These are phyloP conservation scores for Globisporangium alternatum DNA, from an alignment of 352 stramenopile genomes.

Conservation along the genomic window DNA sequence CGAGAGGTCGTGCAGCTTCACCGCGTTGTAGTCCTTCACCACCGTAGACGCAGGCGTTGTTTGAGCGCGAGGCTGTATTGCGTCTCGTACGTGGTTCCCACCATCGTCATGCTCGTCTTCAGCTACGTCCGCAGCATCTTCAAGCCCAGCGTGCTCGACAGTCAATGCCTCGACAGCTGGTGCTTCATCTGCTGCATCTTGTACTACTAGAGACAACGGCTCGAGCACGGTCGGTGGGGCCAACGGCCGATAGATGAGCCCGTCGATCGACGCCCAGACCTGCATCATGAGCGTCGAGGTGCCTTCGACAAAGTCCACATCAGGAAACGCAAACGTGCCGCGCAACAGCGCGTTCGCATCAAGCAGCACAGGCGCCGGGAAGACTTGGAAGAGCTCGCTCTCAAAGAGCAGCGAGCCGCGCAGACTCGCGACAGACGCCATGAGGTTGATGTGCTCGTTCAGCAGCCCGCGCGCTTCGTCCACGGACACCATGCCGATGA, in stretches of 20 bases:
- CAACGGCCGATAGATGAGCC: conserved; percentile 73
- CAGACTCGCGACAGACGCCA: conserved; percentile 75
- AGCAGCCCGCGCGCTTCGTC: conserved; percentile 71
- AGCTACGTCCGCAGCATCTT: neutral
- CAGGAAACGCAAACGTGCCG: conserved; percentile 52
- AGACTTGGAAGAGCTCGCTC: conserved; percentile 83
- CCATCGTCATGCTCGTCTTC: neutral
- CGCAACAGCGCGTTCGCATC: conserved; percentile 75
- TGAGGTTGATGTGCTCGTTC: conserved; percentile 85
- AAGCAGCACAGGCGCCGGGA: conserved; percentile 72
- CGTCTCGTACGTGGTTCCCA: neutral
- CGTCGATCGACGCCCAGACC: conserved; percentile 79
- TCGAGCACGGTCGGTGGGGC: conserved; percentile 65
- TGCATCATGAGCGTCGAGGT: conserved; percentile 85
- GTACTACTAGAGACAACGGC: neutral
- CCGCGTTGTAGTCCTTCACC: conserved; percentile 25
- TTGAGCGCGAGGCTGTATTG: neutral
- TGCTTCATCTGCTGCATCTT: conserved; percentile 4
- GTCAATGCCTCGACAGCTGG: neutral
- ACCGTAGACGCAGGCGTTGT: neutral
- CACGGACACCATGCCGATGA: conserved; percentile 79
- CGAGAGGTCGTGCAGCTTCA: conserved; percentile 80
- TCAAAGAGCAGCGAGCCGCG: conserved; percentile 80
- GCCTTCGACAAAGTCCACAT: conserved; percentile 52
- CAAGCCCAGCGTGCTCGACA: neutral